Evolutionary conservation across 345 rosid species (phyloP), one percentile per base, ranked within the genome.

Genomic region (Lepidium sativum): DNA sequence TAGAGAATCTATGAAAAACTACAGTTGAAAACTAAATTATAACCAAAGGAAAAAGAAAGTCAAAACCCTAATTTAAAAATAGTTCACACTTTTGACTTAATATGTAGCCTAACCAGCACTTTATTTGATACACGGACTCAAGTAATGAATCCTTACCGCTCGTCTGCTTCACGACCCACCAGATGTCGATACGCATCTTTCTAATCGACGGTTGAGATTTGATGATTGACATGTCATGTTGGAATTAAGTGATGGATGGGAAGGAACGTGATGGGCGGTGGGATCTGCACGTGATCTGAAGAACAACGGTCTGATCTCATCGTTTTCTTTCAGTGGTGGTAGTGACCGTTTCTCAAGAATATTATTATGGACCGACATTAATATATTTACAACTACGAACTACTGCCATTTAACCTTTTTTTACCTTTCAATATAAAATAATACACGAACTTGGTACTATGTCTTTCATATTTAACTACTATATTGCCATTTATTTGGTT

Each of bases 201-300:
- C 35, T 29, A 27, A 54, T 70, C 34, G 3, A 70, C 75, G 69
- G 63, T 9, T 35, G n/a, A 38, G 57, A 70, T 63, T 18, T 38
- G 68, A 63, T 45, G 35, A 27, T 0, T 45, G 51, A 70, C 50
- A 35, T 44, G 29, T 54, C 69, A 63, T 20, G 38, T 39, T 35
- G 20, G 18, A 8, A 2, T 44, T 37, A 62, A 35, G 49, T 43
- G 18, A 69, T 45, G 73, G 73, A 69, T 51, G 18, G 50, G 13
- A 27, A 61, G 20, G 63, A 54, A 63, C 75, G 69, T 63, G 69
- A 55, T 55, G 65, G 69, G 39, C 65, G 70, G 75, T 63, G 70
- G 51, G 52, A 63, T 71, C 34, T 56, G 75, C 75, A 71, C 75
- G 65, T 71, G 75, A 71, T 71, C 75, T 23, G 13, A 47, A 49